Conservation (phyloP, 768 basidiomycete genomes). For the Gymnopilus dilepis region DNA sequence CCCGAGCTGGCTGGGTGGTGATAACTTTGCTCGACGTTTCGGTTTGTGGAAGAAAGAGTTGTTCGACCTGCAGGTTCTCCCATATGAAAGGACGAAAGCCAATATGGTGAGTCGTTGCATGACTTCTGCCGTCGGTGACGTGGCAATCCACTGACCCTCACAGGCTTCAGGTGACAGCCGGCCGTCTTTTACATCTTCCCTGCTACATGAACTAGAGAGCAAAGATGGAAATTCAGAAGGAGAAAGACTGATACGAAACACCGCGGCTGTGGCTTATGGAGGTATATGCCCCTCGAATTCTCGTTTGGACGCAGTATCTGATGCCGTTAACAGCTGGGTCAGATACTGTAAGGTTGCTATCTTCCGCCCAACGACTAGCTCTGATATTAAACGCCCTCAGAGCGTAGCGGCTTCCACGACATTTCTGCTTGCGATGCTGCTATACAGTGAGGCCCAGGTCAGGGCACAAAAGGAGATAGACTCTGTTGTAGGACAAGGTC, state of each 20-base stretch:
- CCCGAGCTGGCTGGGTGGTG: slow-evolving; percentile 6
- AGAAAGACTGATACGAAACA: slow-evolving; percentile 3
- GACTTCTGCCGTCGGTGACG: no score
- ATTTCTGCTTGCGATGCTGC: slow-evolving; percentile 42
- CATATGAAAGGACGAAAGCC: slow-evolving; percentile 1
- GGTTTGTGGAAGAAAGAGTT: slow-evolving; percentile 1
- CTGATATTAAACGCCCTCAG: slow-evolving; percentile 14
- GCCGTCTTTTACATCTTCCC: slow-evolving; percentile 6
- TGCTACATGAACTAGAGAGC: not conserved
- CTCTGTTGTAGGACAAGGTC: slow-evolving; percentile 37
- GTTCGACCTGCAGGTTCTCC: not conserved
- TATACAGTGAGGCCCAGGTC: slow-evolving; percentile 41
- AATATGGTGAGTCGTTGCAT: not conserved
- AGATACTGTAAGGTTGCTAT: not conserved
- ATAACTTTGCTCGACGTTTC: not conserved
- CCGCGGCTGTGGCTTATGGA: slow-evolving; percentile 8
- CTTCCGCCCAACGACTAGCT: no score
- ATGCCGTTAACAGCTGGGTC: not conserved
- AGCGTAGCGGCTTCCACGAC: not conserved
- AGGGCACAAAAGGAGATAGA: slow-evolving; percentile 48
- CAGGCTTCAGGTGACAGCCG: slow-evolving; percentile 1
- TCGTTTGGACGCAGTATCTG: not conserved
- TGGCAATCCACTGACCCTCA: no score
- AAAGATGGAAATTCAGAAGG: not conserved
- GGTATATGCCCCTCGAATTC: not conserved